Percentiles rank a stretch among this genome's conserved stretches.
These are phyloP conservation scores for Adansonia rubrostipa DNA, from an alignment of 441 rosid species.

Conservation along the genomic window DNA sequence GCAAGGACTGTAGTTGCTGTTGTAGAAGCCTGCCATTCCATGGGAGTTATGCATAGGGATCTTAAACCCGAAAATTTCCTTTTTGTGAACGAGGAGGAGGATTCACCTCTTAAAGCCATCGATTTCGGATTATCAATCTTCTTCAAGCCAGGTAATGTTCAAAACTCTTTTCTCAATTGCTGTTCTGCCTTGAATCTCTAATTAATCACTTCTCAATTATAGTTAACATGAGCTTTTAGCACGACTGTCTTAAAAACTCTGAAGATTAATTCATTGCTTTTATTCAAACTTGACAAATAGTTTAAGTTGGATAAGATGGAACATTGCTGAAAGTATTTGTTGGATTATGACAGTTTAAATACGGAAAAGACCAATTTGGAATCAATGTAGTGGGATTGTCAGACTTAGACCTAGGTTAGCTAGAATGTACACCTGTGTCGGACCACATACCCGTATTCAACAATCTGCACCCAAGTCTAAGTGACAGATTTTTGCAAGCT, in stretches of 20 bases:
- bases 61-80: slow-evolving; percentile 76
- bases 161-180: background rate
- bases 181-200: background rate
- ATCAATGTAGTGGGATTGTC: background rate
- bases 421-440: no score
- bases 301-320: background rate
- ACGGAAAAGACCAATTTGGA: background rate
- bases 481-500: background rate
- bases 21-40: slow-evolving; percentile 62
- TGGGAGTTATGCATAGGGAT: slow-evolving; percentile 73
- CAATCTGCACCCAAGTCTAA: no score
- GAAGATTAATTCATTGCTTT: background rate
- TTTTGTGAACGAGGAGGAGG: slow-evolving; percentile 53
- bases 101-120: slow-evolving; percentile 66
- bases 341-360: background rate
- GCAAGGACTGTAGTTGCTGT: slow-evolving; percentile 59
- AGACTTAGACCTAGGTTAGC: background rate
- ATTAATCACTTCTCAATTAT: background rate
- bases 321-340: background rate
- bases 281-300: background rate
- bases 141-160: slow-evolving; percentile 60
- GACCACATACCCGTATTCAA: no score
- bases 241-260: background rate
- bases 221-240: background rate
- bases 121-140: slow-evolving; percentile 72